Conservation (phyloP, 805 yeast species). For the Candida berthetii region DNA sequence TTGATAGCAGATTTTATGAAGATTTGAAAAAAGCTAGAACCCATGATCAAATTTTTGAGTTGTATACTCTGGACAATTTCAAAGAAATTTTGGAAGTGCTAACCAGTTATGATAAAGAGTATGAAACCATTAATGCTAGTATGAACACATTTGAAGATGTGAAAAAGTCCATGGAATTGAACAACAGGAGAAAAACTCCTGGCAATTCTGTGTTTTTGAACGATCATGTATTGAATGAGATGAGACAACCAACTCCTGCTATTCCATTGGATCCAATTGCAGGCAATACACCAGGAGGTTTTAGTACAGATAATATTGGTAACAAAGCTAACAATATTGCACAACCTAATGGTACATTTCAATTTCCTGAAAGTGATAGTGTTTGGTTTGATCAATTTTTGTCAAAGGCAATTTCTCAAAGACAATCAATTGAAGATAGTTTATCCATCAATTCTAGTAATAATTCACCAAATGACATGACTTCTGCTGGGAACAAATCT, state of each 20-base stretch:
- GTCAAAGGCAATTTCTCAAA: not conserved
- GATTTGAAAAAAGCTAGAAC: slow-evolving; percentile 6
- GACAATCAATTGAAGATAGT: not conserved
- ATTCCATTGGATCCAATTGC: not conserved
- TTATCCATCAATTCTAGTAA: not conserved
- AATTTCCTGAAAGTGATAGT: not conserved
- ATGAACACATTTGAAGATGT: not conserved
- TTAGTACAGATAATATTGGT: not conserved
- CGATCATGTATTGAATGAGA: too few relatives aligned
- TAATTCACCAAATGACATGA: not conserved
- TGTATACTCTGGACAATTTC: slow-evolving; percentile 8
- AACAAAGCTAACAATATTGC: not conserved
- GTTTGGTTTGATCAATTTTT: slow-evolving; percentile 1
- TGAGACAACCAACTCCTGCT: not conserved
- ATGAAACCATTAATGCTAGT: slow-evolving; percentile 3
- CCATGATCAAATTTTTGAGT: slow-evolving; percentile 13
- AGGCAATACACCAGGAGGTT: too few relatives aligned
- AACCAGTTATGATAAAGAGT: not conserved
- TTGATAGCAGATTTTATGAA: slow-evolving; percentile 8
- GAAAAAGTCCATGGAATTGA: not conserved
- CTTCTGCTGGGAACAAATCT: too few relatives aligned
- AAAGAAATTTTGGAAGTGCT: slow-evolving; percentile 1
- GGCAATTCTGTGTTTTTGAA: not conserved
- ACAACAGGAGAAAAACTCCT: not conserved
- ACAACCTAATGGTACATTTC: not conserved